Percentiles rank a stretch among this genome's conserved stretches.
These are phyloP conservation scores for Cytospora piceae DNA, from an alignment of 2,329 filamentous ascomycete genomes.

Conservation along the genomic window DNA sequence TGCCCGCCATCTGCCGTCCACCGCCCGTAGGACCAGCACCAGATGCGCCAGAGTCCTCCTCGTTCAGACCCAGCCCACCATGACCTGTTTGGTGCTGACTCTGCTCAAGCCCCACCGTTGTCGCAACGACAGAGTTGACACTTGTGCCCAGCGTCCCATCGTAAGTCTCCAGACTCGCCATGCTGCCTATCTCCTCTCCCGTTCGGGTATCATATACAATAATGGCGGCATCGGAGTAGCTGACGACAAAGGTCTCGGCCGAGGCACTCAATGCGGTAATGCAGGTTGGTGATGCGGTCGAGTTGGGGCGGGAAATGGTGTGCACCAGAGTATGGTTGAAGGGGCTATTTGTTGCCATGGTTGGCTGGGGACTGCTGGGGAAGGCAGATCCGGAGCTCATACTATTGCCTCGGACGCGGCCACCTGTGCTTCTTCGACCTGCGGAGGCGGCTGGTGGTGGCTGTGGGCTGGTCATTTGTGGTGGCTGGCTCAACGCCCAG, in stretches of 20 bases:
- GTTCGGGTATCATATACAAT: conserved; percentile 91
- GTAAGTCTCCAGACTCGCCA: conserved; percentile 94
- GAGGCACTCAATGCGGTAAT: conserved; percentile 85
- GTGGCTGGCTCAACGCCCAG: conserved; percentile 92
- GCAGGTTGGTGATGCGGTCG: conserved; percentile 78
- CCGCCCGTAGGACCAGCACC: conserved; percentile 82
- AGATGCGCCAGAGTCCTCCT: conserved; percentile 68
- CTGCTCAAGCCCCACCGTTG: conserved; percentile 80
- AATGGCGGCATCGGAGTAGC: conserved; percentile 87
- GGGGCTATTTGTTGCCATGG: conserved; percentile 79
- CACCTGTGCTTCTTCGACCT: conserved; percentile 54
- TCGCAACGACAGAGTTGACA: conserved; percentile 90
- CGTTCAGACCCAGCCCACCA: conserved; percentile 59
- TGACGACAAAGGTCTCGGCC: conserved; percentile 90
- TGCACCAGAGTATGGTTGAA: conserved; percentile 90
- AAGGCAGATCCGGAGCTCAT: conserved; percentile 94
- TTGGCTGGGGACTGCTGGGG: conserved; percentile 87
- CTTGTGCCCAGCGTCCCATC: conserved; percentile 78
- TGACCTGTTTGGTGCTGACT: conserved; percentile 48
- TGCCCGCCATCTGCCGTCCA: conserved; percentile 65
- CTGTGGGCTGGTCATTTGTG: conserved; percentile 81
- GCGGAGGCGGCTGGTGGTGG: conserved; percentile 60
- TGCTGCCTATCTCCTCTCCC: conserved; percentile 87
- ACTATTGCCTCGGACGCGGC: conserved; percentile 84
- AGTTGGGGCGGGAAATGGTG: conserved; percentile 73